Conservation (phyloP, 345 rosid genomes). For the Bruguiera sexangula region DNA sequence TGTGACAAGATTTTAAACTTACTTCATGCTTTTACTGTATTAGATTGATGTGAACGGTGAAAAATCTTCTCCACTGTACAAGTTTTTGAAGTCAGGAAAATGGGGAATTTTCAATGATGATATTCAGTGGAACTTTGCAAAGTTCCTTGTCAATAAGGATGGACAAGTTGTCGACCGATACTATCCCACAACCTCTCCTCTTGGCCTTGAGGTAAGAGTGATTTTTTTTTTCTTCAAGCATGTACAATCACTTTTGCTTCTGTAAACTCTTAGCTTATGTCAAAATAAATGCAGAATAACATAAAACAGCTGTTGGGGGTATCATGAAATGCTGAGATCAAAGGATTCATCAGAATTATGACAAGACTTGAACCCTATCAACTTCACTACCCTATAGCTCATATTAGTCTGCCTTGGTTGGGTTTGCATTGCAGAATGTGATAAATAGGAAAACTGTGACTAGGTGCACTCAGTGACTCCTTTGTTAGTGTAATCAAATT, state of each 20-base stretch:
- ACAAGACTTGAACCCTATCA: too few species aligned
- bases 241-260: too few species aligned
- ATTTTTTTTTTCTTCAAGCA: not conserved
- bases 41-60: slow-evolving; percentile 34
- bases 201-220: slow-evolving; percentile 26
- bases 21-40: not conserved
- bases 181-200: slow-evolving; percentile 33
- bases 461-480: too few species aligned
- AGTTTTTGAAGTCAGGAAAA: slow-evolving; percentile 28
- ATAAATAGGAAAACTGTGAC: too few species aligned
- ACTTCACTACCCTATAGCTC: too few species aligned
- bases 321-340: too few species aligned
- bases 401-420: too few species aligned
- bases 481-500: too few species aligned
- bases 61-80: slow-evolving; percentile 29
- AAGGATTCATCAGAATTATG: too few species aligned
- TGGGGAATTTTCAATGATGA: slow-evolving; percentile 38
- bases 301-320: slow-evolving; percentile 49
- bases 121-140: slow-evolving; percentile 36
- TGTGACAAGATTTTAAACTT: not conserved
- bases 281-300: slow-evolving; percentile 44
- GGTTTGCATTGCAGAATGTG: too few species aligned
- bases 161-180: slow-evolving; percentile 30
- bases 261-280: not conserved
- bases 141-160: slow-evolving; percentile 27